Percentiles rank a stretch among this genome's conserved stretches.
phyloP scores from a whole-genome alignment of 306 rosid species.

The Quercus engelmannii region DNA sequence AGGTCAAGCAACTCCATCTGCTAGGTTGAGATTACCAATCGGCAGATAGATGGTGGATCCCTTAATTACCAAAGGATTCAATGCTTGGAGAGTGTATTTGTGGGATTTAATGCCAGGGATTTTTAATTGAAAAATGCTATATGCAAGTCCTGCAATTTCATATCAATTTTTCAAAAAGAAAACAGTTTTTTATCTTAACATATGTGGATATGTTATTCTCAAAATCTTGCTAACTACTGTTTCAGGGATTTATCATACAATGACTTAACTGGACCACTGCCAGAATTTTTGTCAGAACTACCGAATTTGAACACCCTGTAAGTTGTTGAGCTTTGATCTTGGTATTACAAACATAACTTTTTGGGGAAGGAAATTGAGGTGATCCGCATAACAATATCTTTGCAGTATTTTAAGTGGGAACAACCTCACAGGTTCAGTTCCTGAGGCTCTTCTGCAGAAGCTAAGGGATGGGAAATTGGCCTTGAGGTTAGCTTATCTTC shows the following conservation, averaged over 20 bases:
- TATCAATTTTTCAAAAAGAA: too few relatives aligned
- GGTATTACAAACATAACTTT: neutral
- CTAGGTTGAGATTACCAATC: too few relatives aligned
- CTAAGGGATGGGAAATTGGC: neutral
- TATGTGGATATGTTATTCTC: too few relatives aligned
- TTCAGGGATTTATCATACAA: constrained; percentile 48
- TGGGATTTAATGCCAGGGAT: too few relatives aligned
- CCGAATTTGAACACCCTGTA: constrained; percentile 29
- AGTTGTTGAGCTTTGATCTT: neutral
- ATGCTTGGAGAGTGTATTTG: too few relatives aligned
- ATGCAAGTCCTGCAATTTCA: neutral
- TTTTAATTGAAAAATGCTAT: neutral
- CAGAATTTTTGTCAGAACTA: constrained; percentile 23
- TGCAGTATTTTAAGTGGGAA: constrained; percentile 16
- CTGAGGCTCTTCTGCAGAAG: constrained; percentile 9
- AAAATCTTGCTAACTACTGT: neutral
- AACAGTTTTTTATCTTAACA: too few relatives aligned
- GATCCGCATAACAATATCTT: neutral
- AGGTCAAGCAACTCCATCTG: too few relatives aligned
- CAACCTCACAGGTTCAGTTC: constrained; percentile 23
- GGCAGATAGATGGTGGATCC: too few relatives aligned
- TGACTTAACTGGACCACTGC: constrained; percentile 36
- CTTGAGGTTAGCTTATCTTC: neutral
- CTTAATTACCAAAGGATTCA: too few relatives aligned
- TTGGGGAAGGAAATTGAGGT: neutral